Evolutionary conservation across 306 rosid species (phyloP), one percentile per base, ranked within the genome.

Genomic region (Argentina anserina): DNA sequence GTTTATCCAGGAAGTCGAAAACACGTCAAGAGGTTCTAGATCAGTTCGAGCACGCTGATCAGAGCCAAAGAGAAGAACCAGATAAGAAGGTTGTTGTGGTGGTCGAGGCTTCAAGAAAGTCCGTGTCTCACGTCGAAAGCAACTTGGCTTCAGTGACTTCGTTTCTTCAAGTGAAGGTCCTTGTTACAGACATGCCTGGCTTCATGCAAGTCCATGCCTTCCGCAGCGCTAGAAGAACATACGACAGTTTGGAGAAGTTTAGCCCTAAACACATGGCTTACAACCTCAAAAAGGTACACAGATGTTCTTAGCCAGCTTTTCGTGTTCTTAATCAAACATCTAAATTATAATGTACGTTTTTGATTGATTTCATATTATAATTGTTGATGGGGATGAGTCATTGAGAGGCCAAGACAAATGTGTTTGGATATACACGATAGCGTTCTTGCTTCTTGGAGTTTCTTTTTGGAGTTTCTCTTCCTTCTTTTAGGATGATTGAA

Each of bases 191-290:
- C 71, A 89, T 94, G 99, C 97, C 97, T 31, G 88, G 84, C 28
- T 84, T 86, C 87, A 91, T 94, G 99, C 99, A 94, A 83, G 83
- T 88, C 78, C 91, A 89, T 66, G 97, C 99, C 56, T 94, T 94
- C 68, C 87, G 92, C 20, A 86, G 90, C 76, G 97, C 95, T 0
- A 91, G 99, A 73, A 86, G 85, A 8, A 91, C 90, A 14, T 78
- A 67, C 75, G 99, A 94, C 59, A 85, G 91, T 84, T 82, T 87
- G 87, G 97, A 94, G 77, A 73, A 84, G 85, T 87, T 91, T 12
- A 94, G 97, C 80, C 37, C 90, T 15, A 89, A 85, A 68, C 90
- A 84, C 75, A 88, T 89, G 37, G 99, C 98, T 77, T 87, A 78
- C 71, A 94, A 87, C 86, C 81, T 94, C 6, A 94, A 94, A 80